Base-by-base conservation (phyloP, 257 asterid species). In the Osmanthus fragrans region DNA sequence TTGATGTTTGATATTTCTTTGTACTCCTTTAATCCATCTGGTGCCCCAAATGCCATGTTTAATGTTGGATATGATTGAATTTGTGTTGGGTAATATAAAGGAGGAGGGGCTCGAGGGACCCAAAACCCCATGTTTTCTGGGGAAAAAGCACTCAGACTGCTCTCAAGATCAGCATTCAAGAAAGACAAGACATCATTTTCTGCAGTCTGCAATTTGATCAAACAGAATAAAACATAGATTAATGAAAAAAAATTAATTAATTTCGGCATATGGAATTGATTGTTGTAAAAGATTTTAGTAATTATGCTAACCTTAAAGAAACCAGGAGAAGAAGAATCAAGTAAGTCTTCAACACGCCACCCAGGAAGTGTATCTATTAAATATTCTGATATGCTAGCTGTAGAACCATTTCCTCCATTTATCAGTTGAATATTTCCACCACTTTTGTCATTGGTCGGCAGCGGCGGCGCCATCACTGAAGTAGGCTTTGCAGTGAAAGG, bases 261-360 rank as follows among this genome's bases (percentile, higher is more conserved):
- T 73, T 54, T 19, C 0, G 32, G 27, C 11, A 18, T 19, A 12
- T 1, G 73, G 4, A 11, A 34, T 29, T 4, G 12, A 16, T 71
- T 65, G 1, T 56, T 30, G 49, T 39, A 15, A 16, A 47, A 47
- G 49, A 10, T 42, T 42, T 16, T 47, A 15, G 23, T 18, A 66
- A 32, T 5, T 73, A 78, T 66, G 75, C 89, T 72, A 83, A 94
- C 97, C 97, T 91, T 86, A 65, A 73, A 84, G 84, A 85, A 81
- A 82, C 85, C 84, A 49, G 92, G 81, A 34, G 85, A 81, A n/a
- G 96, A 84, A 15, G 91, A 81, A 76, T 91, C 93, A 56, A 95
- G 87, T 45, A 95, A 84, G 49, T 95, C 98, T 70, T 95, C 99
- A 18, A 95, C 96, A 25, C 87, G 97, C 98, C 97, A 95, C 3